A percentile compares a stretch with the other conserved stretches of the same genome.
Conservation (phyloP, 139 green algal genomes). For the Pleodorina starrii region DNA sequence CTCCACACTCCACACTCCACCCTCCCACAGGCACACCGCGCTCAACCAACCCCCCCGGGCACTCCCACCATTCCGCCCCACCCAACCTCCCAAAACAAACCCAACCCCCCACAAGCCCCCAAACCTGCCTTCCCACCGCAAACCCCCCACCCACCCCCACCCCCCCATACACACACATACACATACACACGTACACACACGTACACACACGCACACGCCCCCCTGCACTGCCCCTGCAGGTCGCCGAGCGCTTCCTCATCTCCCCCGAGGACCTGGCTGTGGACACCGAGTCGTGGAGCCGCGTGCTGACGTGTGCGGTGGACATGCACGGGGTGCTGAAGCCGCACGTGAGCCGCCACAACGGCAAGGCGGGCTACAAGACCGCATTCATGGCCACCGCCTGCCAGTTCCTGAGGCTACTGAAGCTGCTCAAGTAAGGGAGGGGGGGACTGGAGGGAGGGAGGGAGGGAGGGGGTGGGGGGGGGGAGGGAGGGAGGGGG, state of each 20-base stretch:
- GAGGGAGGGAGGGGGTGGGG: neutral
- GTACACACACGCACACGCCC: neutral
- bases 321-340: conserved; percentile 49
- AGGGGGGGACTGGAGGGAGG: neutral
- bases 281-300: neutral
- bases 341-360: conserved; percentile 17
- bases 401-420: conserved; percentile 26
- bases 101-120: too few species aligned
- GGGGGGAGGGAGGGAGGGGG: neutral
- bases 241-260: conserved; percentile 37
- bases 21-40: too few species aligned
- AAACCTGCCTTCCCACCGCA: neutral
- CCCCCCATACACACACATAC: neutral
- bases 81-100: too few species aligned
- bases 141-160: neutral
- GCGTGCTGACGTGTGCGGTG: conserved; percentile 12
- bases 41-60: too few species aligned
- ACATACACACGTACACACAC: neutral
- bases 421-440: conserved; percentile 17
- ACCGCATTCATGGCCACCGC: conserved; percentile 40
- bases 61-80: too few species aligned
- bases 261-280: conserved; percentile 34
- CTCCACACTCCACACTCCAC: too few species aligned
- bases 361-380: conserved; percentile 25
- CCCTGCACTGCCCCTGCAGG: conserved; percentile 25